Percentiles rank a stretch among this genome's conserved stretches.
Evolutionary conservation across 306 rosid genomes (phyloP).

Genomic region (Leucaena leucocephala): DNA sequence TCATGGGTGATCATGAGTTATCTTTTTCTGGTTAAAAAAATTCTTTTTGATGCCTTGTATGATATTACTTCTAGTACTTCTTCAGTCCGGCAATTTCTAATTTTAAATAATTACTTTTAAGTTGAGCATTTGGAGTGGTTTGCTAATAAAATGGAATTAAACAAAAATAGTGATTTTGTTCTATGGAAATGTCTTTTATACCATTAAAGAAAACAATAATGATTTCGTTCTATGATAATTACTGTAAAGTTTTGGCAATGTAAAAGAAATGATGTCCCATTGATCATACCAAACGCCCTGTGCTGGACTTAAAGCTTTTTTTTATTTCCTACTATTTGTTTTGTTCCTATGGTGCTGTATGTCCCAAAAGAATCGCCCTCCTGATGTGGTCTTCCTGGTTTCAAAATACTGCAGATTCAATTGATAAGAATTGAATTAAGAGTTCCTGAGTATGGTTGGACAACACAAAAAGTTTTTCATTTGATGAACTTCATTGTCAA

Average conservation of each 20-base stretch:
- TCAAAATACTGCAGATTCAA: slow-evolving; percentile 62
- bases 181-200: neutral
- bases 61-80: neutral
- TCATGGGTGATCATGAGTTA: neutral
- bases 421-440: slow-evolving; percentile 86
- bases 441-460: slow-evolving; percentile 98
- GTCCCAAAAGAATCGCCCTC: neutral
- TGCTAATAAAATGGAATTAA: neutral
- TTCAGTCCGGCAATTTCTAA: neutral
- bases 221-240: neutral
- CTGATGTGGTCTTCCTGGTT: slow-evolving; percentile 11
- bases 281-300: neutral
- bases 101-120: neutral
- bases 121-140: neutral
- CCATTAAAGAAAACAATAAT: neutral
- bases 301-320: neutral
- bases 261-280: neutral
- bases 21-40: neutral
- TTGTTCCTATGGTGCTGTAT: neutral
- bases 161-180: neutral
- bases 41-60: neutral
- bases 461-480: slow-evolving; percentile 95
- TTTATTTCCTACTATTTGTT: neutral
- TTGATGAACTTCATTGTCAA: slow-evolving; percentile 92
- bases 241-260: neutral